Evolutionary conservation across 495 filamentous ascomycete genomes (phyloP).

Genomic region (Penicillium cinerascens): DNA sequence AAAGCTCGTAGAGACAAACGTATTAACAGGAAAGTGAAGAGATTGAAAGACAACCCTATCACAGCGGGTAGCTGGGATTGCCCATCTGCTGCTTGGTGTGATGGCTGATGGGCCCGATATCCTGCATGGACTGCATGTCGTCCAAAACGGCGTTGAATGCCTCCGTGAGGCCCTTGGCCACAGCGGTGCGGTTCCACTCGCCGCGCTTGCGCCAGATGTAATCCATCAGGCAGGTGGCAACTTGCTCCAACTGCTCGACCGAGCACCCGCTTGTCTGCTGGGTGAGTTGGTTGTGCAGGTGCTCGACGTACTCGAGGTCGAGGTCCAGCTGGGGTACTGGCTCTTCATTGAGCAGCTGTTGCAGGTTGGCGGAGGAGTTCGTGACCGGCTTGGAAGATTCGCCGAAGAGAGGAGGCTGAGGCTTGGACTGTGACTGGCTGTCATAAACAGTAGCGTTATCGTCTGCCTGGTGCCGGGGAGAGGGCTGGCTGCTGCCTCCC

Average conservation of each 20-base stretch:
- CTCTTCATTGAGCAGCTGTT: slow-evolving; percentile 43
- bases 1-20: slow-evolving; percentile 3
- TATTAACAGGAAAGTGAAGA: slow-evolving; percentile 5
- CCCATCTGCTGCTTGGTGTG: slow-evolving; percentile 35
- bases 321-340: slow-evolving; percentile 48
- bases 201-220: slow-evolving; percentile 72
- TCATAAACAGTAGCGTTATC: slow-evolving; percentile 31
- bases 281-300: slow-evolving; percentile 57
- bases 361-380: slow-evolving; percentile 33
- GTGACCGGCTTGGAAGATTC: slow-evolving; percentile 27
- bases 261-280: slow-evolving; percentile 70
- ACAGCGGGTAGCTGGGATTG: slow-evolving; percentile 17
- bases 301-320: slow-evolving; percentile 50
- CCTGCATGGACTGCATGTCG: slow-evolving; percentile 73
- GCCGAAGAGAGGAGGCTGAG: slow-evolving; percentile 48
- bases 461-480: slow-evolving; percentile 22
- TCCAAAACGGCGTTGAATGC: slow-evolving; percentile 77
- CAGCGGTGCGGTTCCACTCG: slow-evolving; percentile 75
- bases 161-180: slow-evolving; percentile 56
- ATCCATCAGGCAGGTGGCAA: slow-evolving; percentile 88
- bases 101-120: slow-evolving; percentile 43
- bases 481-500: slow-evolving; percentile 41
- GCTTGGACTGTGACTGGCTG: slow-evolving; percentile 40
- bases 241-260: slow-evolving; percentile 92
- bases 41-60: slow-evolving; percentile 1